Evolutionary conservation across 148 eudicot species (phyloP).

Genomic region (Diospyros lotus): DNA sequence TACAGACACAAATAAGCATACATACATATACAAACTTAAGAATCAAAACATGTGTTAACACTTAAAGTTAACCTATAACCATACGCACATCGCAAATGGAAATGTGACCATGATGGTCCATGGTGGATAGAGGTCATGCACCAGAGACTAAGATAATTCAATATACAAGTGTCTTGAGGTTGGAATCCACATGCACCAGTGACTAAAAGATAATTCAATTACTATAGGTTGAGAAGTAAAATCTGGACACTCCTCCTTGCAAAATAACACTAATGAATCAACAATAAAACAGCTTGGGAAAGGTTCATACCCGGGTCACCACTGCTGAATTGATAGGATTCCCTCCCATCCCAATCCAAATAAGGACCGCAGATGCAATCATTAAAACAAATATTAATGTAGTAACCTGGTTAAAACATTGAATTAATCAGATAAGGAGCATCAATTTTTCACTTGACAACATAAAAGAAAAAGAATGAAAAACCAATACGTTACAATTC

Average conservation of each 20-base stretch:
- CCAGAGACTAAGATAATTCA: background rate
- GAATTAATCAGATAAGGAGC: slow-evolving; percentile 4
- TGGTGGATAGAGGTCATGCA: background rate
- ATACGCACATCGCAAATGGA: too few species aligned
- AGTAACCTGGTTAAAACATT: slow-evolving; percentile 51
- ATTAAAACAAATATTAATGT: slow-evolving; percentile 49
- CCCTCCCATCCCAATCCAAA: slow-evolving; percentile 84
- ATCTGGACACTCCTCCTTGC: background rate
- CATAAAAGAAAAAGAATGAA: background rate
- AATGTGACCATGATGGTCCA: too few species aligned
- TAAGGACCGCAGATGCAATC: slow-evolving; percentile 62
- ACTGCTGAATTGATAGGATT: slow-evolving; percentile 67
- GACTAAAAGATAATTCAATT: too few species aligned
- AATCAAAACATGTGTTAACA: too few species aligned
- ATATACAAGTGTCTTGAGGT: background rate
- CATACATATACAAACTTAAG: too few species aligned
- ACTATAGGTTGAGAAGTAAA: background rate
- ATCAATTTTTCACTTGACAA: background rate
- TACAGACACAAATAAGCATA: too few species aligned
- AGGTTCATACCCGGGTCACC: slow-evolving; percentile 70
- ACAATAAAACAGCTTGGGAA: background rate
- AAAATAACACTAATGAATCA: slow-evolving; percentile 1
- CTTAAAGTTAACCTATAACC: too few species aligned
- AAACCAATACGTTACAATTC: background rate
- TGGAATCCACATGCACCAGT: background rate